Percentiles rank a stretch among this genome's conserved stretches.
These are phyloP conservation scores for Aureobasidium zeae DNA, from an alignment of 2,329 filamentous ascomycete species.

Conservation along the genomic window DNA sequence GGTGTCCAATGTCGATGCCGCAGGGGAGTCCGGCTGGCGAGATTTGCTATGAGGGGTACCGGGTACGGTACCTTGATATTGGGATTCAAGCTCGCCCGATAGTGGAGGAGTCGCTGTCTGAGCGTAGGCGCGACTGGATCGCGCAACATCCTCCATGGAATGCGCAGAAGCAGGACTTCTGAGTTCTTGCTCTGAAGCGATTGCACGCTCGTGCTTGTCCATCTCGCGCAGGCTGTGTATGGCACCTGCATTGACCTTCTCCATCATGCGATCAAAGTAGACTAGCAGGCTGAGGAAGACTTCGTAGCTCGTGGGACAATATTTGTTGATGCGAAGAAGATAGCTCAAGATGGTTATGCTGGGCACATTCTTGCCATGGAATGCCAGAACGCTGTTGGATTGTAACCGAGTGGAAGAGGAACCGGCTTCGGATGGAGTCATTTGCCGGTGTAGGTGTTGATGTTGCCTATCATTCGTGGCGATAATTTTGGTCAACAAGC, in stretches of 20 bases:
- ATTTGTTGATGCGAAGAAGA: conserved; percentile 91
- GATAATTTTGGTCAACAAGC: conserved; percentile 91
- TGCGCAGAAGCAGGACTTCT: conserved; percentile 14
- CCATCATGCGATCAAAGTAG: conserved; percentile 98
- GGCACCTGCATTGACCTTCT: conserved; percentile 77
- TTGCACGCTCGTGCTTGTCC: conserved; percentile 36
- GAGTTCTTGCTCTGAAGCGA: conserved; percentile 20
- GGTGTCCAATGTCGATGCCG: conserved; percentile 18
- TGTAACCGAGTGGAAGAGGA: conserved; percentile 50
- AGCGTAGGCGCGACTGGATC: conserved; percentile 24
- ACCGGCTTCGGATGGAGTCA: conserved; percentile 51
- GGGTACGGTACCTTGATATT: conserved; percentile 26
- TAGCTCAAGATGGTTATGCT: conserved; percentile 97
- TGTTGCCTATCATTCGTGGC: conserved; percentile 93
- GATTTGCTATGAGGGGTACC: conserved; percentile 31
- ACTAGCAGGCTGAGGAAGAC: conserved; percentile 92
- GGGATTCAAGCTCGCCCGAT: conserved; percentile 39
- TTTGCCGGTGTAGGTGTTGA: conserved; percentile 72
- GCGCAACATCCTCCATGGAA: conserved; percentile 24
- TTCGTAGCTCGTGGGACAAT: conserved; percentile 96
- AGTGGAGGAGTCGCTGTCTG: conserved; percentile 41
- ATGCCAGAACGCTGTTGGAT: conserved; percentile 73
- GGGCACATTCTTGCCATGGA: conserved; percentile 96
- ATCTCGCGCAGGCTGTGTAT: conserved; percentile 52
- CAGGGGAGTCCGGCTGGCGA: conserved; percentile 22